These are phyloP conservation scores for Phylloporus rhodoxanthus DNA, from an alignment of 768 basidiomycete genomes.

Conservation along the genomic window DNA sequence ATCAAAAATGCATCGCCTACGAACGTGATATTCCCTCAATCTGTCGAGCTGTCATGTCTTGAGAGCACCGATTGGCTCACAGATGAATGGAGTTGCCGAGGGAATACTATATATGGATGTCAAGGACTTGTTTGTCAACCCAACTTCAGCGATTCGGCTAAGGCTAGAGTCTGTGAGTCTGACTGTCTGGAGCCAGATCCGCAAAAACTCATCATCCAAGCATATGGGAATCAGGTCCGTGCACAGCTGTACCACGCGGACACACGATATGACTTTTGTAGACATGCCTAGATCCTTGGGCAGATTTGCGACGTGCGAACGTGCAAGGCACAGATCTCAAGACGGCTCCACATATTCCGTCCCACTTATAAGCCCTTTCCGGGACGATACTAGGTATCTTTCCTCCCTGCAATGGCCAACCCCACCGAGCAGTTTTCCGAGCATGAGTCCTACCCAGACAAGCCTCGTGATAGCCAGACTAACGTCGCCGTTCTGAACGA, in stretches of 20 bases:
- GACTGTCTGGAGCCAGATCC: background rate
- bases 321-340: constrained; percentile 32
- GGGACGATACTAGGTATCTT: background rate
- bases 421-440: constrained; percentile 23
- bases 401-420: constrained; percentile 17
- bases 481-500: constrained; percentile 50
- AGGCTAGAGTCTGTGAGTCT: no score
- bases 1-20: background rate
- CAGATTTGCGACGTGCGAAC: constrained; percentile 18
- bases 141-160: no score
- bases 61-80: no score
- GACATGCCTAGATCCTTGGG: background rate
- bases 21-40: no score
- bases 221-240: background rate
- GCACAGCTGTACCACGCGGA: background rate
- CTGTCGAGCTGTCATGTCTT: no score
- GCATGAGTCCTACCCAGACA: constrained; percentile 28
- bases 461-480: constrained; percentile 9
- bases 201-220: background rate
- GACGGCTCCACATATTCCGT: background rate
- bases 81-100: no score
- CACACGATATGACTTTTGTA: background rate
- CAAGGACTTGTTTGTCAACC: no score
- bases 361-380: constrained; percentile 7
- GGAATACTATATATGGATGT: no score